Base-by-base conservation (phyloP, 441 rosid species). In the Biscutella laevigata region DNA sequence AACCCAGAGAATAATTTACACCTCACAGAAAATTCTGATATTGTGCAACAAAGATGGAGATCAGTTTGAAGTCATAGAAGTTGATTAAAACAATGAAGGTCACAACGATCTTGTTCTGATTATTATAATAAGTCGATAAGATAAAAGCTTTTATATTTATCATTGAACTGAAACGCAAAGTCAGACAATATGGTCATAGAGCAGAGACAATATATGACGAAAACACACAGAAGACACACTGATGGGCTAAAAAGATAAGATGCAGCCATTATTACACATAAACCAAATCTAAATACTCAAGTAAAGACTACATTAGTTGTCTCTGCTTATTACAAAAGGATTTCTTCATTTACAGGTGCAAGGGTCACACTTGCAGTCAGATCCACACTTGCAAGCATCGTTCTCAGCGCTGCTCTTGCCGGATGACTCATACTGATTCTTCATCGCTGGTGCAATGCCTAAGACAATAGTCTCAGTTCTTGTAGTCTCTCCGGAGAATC, bases 311-410 rank as follows among this genome's bases (percentile, higher is more conserved):
- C n/a, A n/a, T n/a, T n/a, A n/a, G n/a, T 19, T 9, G 7, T 50
- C 59, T 57, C 65, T 52, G 70, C 70, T 7, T 30, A 24, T 2
- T 4, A 2, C 16, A 5, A 2, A 1, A 4, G 1, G 5, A 12
- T 15, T 44, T 34, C 53, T 40, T 78, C 59, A 62, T 37, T 66
- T 66, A 57, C 86, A 75, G 12, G 47, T 74, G 74, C 72, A 68
- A 22, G 75, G 72, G 57, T 74, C 59, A 49, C 86, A 80, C 34
- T 46, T 34, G 78, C 86, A 77, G 80, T 50, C 79, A 19, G 72
- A 47, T 63, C 80, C 86, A 13, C 86, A 80, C 67, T 71, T 77
- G 80, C 86, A 77, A 47, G 77, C 78, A 40, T 69, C 72, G 74
- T 70, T 77, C 46, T 74, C 68, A 6, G 57, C 73, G 8, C 37